A percentile compares a stretch with the other conserved stretches of the same genome.
phyloP scores from a whole-genome alignment of 2,329 filamentous ascomycete species.

The Epichloe uncinata region DNA sequence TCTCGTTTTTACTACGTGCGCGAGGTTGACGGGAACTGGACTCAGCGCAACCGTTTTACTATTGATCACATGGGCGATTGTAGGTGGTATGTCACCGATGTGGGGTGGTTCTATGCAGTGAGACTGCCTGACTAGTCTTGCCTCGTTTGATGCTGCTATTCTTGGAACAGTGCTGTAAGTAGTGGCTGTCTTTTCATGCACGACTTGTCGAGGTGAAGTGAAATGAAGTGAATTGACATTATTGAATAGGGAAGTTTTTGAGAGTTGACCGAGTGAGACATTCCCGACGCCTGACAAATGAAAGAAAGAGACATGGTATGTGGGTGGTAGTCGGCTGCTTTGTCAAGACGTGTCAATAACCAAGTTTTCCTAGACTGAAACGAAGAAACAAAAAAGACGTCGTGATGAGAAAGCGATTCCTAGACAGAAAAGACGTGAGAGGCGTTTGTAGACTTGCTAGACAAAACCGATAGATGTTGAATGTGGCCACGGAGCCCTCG shows the following conservation, averaged over 20 bases:
- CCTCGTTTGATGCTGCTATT: not conserved
- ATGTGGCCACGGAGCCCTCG: too few species aligned
- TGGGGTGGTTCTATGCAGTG: conserved; percentile 49
- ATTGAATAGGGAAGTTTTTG: too few species aligned
- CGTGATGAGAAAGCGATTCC: not conserved
- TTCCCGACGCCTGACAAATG: not conserved
- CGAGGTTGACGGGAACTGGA: conserved; percentile 47
- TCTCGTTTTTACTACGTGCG: conserved; percentile 48
- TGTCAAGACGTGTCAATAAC: too few species aligned
- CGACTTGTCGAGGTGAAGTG: not conserved
- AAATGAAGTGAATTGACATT: too few species aligned
- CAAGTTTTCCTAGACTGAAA: too few species aligned
- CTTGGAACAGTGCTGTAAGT: not conserved
- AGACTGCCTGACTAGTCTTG: conserved; percentile 28
- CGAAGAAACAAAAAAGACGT: too few species aligned
- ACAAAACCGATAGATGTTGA: not conserved
- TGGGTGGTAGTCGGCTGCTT: not conserved
- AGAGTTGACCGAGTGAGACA: too few species aligned
- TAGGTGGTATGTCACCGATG: conserved; percentile 45
- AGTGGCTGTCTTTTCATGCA: not conserved
- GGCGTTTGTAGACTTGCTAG: not conserved
- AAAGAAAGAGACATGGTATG: not conserved
- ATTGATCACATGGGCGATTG: conserved; percentile 44
- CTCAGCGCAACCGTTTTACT: conserved; percentile 43
- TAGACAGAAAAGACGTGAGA: not conserved